Evolutionary conservation across 768 basidiomycete genomes (phyloP), one percentile per base, ranked within the genome.

Genomic region (Lepiota venenata): DNA sequence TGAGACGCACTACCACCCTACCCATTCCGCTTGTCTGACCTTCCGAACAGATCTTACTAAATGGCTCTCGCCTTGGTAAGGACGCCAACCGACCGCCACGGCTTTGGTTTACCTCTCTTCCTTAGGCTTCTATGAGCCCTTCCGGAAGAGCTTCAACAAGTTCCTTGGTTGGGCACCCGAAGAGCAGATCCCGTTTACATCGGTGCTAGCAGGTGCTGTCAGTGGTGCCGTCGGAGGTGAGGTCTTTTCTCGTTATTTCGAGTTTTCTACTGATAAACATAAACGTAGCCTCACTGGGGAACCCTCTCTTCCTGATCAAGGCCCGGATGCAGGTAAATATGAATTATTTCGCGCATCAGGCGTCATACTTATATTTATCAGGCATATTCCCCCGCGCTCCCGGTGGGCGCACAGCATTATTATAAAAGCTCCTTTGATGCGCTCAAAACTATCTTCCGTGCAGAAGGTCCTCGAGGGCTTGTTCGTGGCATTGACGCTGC

Each of bases 381-480:
- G 87, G 97, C 97, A 25, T 99, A 93, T 71, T 98, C 95, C 0
- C 94, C 96, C 6, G 83, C 86, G 38, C 77, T 98, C 10, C 96
- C 97, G 7, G 92, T 99, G 50, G 97, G 97, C 55, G 80, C 93
- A 8, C 97, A 99, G 64, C 96, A 94, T 67, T 66, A 91, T 62
- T 99, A 99, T 74, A 91, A 87, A 61, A 87, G 69, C 60, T 88
- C 91, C 0, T 83, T 88, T 51, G 77, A 96, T 63, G 97, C 94
- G 1, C 71, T 99, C 15, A 67, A 77, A 0, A 89, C 84, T 0
- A 94, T 99, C 60, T 87, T 85, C 65, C 75, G 76, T 50, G 78
- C 85, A 2, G 96, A 98, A 67, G 80, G 88, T 27, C 67, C 82
- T 44, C 79, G 85, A 20, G 97, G 97, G 12, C 77, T 98, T 38